A percentile compares a stretch with the other conserved stretches of the same genome.
Conservation (phyloP, 1,284 basidiomycete genomes). For the Ustilago tritici region DNA sequence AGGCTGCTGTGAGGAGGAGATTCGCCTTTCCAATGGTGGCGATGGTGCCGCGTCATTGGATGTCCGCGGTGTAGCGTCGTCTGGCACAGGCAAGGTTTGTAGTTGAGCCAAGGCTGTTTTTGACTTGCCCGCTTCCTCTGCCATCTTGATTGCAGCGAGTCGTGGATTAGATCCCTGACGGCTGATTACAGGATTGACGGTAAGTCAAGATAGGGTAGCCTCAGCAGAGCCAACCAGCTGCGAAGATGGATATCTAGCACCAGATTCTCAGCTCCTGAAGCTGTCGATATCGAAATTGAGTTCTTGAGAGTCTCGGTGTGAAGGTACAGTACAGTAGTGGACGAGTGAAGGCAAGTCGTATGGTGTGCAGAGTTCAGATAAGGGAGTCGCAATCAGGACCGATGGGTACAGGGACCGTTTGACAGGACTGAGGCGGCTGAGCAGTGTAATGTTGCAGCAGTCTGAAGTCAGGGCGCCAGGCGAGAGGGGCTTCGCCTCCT, state of each 20-base stretch:
- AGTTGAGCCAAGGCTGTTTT: neutral
- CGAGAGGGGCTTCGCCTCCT: conserved; percentile 21
- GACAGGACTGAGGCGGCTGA: neutral
- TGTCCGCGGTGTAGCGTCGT: conserved; percentile 9
- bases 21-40: conserved; percentile 36
- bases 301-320: neutral
- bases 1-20: conserved; percentile 43
- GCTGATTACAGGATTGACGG: neutral
- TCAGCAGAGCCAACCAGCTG: neutral
- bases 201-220: neutral
- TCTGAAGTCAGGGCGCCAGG: neutral
- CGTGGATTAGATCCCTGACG: neutral
- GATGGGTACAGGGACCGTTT: conserved; percentile 11
- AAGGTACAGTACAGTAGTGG: neutral
- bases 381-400: neutral
- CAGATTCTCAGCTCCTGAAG: no score
- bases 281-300: neutral
- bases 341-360: neutral
- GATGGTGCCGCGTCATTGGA: conserved; percentile 19
- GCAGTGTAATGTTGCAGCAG: neutral
- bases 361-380: conserved; percentile 3
- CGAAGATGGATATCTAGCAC: no score
- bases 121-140: conserved; percentile 15
- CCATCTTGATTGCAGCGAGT: conserved; percentile 6
- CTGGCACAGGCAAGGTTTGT: conserved; percentile 5